A percentile compares a stretch with the other conserved stretches of the same genome.
These are phyloP conservation scores for Russula earlei DNA, from an alignment of 768 basidiomycete species.

Conservation along the genomic window DNA sequence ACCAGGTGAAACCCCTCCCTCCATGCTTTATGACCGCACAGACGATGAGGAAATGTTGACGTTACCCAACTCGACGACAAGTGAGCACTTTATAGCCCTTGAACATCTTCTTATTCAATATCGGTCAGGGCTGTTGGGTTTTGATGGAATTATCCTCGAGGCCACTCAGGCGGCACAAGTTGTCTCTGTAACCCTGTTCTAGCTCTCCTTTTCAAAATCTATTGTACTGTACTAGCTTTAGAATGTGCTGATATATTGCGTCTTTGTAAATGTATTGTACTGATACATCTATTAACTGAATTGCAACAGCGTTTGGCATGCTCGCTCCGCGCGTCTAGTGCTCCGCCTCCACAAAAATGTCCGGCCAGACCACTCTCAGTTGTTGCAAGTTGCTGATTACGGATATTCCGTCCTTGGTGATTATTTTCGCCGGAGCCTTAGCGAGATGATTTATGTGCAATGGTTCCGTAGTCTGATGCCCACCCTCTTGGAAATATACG, in stretches of 20 bases:
- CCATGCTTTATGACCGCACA: conserved; percentile 73
- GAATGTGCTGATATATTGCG: neutral
- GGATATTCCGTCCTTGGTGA: conserved; percentile 37
- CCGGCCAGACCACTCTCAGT: conserved; percentile 62
- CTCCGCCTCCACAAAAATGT: conserved; percentile 47
- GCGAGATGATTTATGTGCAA: conserved; percentile 42
- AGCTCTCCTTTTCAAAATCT: neutral
- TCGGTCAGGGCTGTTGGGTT: conserved; percentile 50
- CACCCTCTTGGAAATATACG: conserved; percentile 69
- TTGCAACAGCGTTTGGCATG: neutral
- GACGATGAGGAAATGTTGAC: conserved; percentile 66
- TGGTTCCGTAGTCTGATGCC: conserved; percentile 53
- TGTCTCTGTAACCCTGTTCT: conserved; percentile 62
- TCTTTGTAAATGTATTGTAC: neutral
- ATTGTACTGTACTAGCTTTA: conserved; percentile 37
- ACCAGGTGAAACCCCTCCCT: conserved; percentile 64
- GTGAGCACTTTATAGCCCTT: conserved; percentile 35
- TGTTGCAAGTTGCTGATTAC: conserved; percentile 54
- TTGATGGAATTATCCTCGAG: conserved; percentile 74
- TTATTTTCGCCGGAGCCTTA: conserved; percentile 30
- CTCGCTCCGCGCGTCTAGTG: neutral
- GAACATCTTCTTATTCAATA: conserved; percentile 3
- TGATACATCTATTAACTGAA: neutral
- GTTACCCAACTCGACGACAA: conserved; percentile 55
- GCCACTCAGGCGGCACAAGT: conserved; percentile 73